Conservation (phyloP, 805 yeast genomes). For the Candida argentea region DNA sequence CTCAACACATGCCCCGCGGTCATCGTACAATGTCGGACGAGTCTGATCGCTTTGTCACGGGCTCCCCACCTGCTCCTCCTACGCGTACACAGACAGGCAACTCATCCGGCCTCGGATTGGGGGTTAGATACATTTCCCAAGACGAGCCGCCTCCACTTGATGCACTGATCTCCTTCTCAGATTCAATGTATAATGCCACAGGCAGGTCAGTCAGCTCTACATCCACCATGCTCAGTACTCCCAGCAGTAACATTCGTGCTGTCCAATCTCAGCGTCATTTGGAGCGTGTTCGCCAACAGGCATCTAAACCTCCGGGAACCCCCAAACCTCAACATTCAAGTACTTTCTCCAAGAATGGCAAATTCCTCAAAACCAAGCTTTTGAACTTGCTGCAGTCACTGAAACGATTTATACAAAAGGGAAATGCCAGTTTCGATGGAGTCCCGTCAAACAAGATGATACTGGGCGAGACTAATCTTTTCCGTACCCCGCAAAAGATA, state of each 20-base stretch:
- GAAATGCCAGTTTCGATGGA: conserved; percentile 5
- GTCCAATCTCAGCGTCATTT: conserved; percentile 16
- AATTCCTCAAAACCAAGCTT: conserved; percentile 24
- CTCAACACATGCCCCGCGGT: too few relatives aligned
- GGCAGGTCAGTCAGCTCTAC: conserved; percentile 25
- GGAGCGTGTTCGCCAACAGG: conserved; percentile 1
- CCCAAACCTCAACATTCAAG: conserved; percentile 5
- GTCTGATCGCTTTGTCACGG: too few relatives aligned
- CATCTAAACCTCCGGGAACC: conserved; percentile 2
- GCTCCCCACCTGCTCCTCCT: too few relatives aligned
- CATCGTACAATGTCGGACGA: too few relatives aligned
- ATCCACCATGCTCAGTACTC: conserved; percentile 29
- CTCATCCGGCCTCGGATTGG: too few relatives aligned
- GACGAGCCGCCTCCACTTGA: too few relatives aligned
- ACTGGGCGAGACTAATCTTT: conserved; percentile 18
- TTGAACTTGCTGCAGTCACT: conserved; percentile 30
- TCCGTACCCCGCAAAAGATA: conserved; percentile 23
- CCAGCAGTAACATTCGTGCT: conserved; percentile 29
- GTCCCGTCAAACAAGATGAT: conserved; percentile 9
- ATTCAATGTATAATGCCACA: conserved; percentile 11
- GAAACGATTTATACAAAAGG: conserved; percentile 9
- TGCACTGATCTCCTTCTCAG: too few relatives aligned
- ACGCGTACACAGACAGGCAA: too few relatives aligned
- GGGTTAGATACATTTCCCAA: too few relatives aligned
- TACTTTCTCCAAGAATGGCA: conserved; percentile 15